A percentile compares a stretch with the other conserved stretches of the same genome.
These are phyloP conservation scores for Chimonanthus salicifolius DNA, from an alignment of 164 flowering plant genomes.

Conservation along the genomic window DNA sequence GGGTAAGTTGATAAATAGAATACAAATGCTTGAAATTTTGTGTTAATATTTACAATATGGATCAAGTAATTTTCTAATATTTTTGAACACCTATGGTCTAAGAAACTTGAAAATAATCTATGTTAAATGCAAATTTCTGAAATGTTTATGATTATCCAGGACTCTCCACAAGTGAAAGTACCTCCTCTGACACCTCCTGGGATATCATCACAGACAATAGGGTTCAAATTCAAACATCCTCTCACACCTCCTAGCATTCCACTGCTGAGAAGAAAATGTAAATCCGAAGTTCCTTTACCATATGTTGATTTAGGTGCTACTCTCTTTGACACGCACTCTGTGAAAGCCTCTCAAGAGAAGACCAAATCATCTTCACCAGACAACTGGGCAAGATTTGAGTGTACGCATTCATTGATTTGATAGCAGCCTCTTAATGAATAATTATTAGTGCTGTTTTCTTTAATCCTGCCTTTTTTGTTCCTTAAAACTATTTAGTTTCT, in stretches of 20 bases:
- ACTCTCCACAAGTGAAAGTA: constrained; percentile 10
- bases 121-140: neutral
- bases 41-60: no score
- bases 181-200: neutral
- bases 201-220: neutral
- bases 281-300: constrained; percentile 11
- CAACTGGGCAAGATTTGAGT: constrained; percentile 20
- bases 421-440: neutral
- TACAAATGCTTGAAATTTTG: no score
- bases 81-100: neutral
- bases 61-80: no score
- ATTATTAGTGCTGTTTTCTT: neutral
- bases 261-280: constrained; percentile 9
- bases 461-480: neutral
- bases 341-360: constrained; percentile 26
- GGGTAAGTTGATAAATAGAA: no score
- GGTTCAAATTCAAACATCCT: neutral
- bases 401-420: constrained; percentile 8
- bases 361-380: constrained; percentile 11
- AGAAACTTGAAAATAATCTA: neutral
- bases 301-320: constrained; percentile 33
- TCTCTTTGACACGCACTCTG: constrained; percentile 28
- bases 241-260: constrained; percentile 10
- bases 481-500: neutral
- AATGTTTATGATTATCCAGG: constrained; percentile 7